Conservation (phyloP, 495 filamentous ascomycete species). For the Glonium stellatum region DNA sequence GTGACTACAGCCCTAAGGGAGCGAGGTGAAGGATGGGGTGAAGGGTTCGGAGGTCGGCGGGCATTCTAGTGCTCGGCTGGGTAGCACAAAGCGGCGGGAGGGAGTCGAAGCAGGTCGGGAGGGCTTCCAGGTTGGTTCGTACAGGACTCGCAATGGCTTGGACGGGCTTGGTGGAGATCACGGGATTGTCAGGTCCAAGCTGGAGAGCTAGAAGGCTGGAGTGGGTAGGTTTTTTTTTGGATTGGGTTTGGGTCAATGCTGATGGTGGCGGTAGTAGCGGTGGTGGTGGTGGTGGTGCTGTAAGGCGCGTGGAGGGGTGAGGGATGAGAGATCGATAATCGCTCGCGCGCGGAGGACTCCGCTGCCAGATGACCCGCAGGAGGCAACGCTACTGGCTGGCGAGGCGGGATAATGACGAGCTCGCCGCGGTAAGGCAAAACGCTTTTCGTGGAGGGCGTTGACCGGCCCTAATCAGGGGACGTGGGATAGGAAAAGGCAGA, state of each 20-base stretch:
- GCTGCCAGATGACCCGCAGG: conserved; percentile 27
- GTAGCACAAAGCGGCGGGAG: conserved; percentile 3
- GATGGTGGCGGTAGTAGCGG: background rate
- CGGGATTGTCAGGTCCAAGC: conserved; percentile 7
- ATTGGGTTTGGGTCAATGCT: background rate
- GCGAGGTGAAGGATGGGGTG: conserved; percentile 7
- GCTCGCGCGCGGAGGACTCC: conserved; percentile 18
- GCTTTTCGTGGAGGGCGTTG: too few species aligned
- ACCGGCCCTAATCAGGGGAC: conserved; percentile 10
- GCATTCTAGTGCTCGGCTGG: conserved; percentile 9
- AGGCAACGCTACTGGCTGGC: conserved; percentile 9
- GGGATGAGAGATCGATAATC: conserved; percentile 12
- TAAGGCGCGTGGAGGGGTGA: conserved; percentile 14
- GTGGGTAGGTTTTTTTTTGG: background rate
- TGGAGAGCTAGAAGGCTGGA: too few species aligned
- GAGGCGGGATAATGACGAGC: conserved; percentile 4
- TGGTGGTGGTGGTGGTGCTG: conserved; percentile 3
- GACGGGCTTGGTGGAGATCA: conserved; percentile 1
- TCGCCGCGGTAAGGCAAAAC: background rate
- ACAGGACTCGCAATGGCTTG: background rate
- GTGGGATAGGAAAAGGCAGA: conserved; percentile 7
- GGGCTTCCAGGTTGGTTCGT: background rate
- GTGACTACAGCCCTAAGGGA: conserved; percentile 6
- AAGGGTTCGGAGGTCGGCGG: conserved; percentile 13
- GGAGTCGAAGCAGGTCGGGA: background rate